Base-by-base conservation (phyloP, 345 rosid species). In the Salix udensis region DNA sequence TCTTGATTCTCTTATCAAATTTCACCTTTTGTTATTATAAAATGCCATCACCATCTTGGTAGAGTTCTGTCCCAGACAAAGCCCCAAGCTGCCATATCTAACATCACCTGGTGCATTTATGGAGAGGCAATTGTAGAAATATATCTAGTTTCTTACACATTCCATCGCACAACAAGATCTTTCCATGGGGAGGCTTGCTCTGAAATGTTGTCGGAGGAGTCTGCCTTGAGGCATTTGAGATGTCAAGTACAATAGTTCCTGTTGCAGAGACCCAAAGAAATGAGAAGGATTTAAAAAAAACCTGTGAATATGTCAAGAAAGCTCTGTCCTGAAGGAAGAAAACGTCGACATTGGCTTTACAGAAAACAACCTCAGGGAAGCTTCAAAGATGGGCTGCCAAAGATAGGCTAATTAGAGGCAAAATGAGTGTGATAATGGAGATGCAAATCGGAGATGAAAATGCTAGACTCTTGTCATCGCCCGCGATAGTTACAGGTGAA, bases 351-450 rank as follows among this genome's bases (percentile, higher is more conserved):
- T 89, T 24, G 89, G 89, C 48, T 12, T 74, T 70, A 87, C 90
- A 89, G 0, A 91, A 85, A 82, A 89, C 92, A 18, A 89, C 89
- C 24, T 91, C 92, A 0, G 91, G 94, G 5, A 91, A 88, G 84
- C 58, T 88, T 53, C 86, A 83, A 55, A 88, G 95, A 74, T 89
- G 91, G 91, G 81, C 78, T 15, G 86, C 89, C 11, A 86, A 84
- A 78, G 77, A 84, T 39, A 78, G 75, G 80, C 60, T 86, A n/a
- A 39, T 68, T 1, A 37, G 67, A 16, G 88, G 88, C 8, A 31
- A 78, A 74, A 85, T 86, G 91, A 55, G 68, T 21, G 67, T 77
- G 50, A 67, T 79, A 4, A 85, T 76, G 80, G 83, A 67, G 76
- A 69, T 82, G 82, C 70, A 68, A 64, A 83, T 87, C 19, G 65